Percentiles rank a stretch among this genome's conserved stretches.
These are phyloP conservation scores for Galerina marginata DNA, from an alignment of 768 basidiomycete genomes.

Conservation along the genomic window DNA sequence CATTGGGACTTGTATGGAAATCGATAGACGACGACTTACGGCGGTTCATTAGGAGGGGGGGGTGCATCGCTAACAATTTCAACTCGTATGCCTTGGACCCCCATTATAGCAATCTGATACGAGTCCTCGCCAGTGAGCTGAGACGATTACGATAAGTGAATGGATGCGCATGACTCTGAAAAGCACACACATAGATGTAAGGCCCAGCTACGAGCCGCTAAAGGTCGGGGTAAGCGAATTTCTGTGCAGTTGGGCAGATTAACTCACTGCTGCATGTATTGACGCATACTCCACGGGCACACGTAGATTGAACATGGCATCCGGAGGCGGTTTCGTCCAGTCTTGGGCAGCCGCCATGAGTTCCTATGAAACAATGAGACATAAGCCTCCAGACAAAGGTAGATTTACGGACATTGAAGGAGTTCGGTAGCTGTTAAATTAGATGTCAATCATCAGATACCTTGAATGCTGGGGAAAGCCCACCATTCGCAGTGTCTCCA, in stretches of 20 bases:
- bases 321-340: constrained; percentile 88
- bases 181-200: constrained; percentile 74
- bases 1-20: constrained; percentile 24
- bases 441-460: neutral
- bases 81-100: constrained; percentile 80
- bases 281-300: constrained; percentile 90
- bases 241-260: constrained; percentile 7
- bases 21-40: constrained; percentile 54
- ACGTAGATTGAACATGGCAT: constrained; percentile 74
- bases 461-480: constrained; percentile 17
- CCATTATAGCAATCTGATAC: constrained; percentile 86
- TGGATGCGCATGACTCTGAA: constrained; percentile 2
- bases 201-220: constrained; percentile 82
- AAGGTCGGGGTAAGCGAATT: constrained; percentile 24
- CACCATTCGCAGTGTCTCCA: constrained; percentile 85
- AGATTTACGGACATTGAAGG: constrained; percentile 59
- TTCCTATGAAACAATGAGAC: constrained; percentile 54
- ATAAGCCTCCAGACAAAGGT: neutral
- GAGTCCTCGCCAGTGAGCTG: constrained; percentile 87
- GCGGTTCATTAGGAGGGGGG: constrained; percentile 83
- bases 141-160: constrained; percentile 13
- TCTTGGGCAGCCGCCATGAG: constrained; percentile 80
- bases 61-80: constrained; percentile 88
- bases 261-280: constrained; percentile 78
- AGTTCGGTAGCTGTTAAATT: constrained; percentile 63